Percentiles rank a stretch among this genome's conserved stretches.
Evolutionary conservation across 495 filamentous ascomycete species (phyloP).

Genomic region (Penicillium coprophilum): DNA sequence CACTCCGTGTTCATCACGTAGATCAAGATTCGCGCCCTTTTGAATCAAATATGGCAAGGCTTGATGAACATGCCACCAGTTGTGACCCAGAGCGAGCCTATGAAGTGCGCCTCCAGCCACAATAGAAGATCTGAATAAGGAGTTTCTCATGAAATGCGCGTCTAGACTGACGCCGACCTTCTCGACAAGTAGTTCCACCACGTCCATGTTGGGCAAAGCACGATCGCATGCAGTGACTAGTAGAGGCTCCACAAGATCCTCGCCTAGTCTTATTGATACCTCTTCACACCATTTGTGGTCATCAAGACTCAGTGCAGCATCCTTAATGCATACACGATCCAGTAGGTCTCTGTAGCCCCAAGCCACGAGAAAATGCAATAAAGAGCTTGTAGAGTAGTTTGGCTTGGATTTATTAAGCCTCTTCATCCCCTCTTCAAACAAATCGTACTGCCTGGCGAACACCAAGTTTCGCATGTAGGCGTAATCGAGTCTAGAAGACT

Average conservation of each 20-base stretch:
- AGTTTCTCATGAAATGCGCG: neutral
- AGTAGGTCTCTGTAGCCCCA: slow-evolving; percentile 13
- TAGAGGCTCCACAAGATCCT: neutral
- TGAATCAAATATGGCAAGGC: slow-evolving; percentile 23
- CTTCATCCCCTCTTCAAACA: too few relatives aligned
- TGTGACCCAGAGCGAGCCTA: slow-evolving; percentile 13
- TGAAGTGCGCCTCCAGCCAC: slow-evolving; percentile 6
- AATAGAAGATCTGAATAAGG: too few relatives aligned
- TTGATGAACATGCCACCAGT: slow-evolving; percentile 22
- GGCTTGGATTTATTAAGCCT: too few relatives aligned
- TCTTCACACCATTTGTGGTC: slow-evolving; percentile 7
- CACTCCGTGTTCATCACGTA: slow-evolving; percentile 11
- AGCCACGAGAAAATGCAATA: slow-evolving; percentile 8
- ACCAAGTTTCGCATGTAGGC: too few relatives aligned
- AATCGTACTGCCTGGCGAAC: too few relatives aligned
- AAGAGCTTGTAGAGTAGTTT: neutral
- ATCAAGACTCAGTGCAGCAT: slow-evolving; percentile 11
- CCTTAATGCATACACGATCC: slow-evolving; percentile 6
- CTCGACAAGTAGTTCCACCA: slow-evolving; percentile 17
- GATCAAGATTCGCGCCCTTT: slow-evolving; percentile 18
- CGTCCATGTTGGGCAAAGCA: slow-evolving; percentile 19
- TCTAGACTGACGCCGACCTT: slow-evolving; percentile 13
- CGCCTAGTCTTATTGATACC: neutral
- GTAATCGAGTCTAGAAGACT: too few relatives aligned
- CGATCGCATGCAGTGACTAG: slow-evolving; percentile 17